Evolutionary conservation across 192 early-diverging fungal genomes (phyloP).

Genomic region (Geranomyces michiganensis): DNA sequence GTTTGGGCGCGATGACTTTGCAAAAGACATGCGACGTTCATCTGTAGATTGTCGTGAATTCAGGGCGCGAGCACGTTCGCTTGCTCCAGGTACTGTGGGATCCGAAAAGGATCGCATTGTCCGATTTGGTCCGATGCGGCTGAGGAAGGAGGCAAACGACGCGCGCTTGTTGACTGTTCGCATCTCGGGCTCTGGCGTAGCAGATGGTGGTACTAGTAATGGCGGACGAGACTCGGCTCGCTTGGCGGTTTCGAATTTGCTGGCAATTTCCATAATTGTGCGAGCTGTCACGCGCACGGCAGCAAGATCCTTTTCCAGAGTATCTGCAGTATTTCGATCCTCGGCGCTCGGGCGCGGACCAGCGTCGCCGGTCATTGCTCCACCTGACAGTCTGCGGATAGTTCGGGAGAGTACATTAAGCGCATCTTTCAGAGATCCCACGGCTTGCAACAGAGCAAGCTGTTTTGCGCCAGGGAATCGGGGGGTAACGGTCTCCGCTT

Average conservation of each 20-base stretch:
- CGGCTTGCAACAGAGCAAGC: conserved; percentile 29
- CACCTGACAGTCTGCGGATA: conserved; percentile 13
- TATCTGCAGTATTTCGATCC: background rate
- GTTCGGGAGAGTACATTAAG: conserved; percentile 13
- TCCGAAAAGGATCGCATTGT: conserved; percentile 15
- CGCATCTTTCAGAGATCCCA: conserved; percentile 24
- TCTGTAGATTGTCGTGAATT: background rate
- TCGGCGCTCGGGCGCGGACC: background rate
- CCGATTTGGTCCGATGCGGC: conserved; percentile 5
- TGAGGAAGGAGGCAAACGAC: conserved; percentile 15
- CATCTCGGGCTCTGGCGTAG: no score
- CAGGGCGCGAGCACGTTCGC: background rate
- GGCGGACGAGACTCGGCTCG: background rate
- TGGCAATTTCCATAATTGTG: conserved; percentile 13
- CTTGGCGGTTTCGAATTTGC: conserved; percentile 9
- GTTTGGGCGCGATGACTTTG: conserved; percentile 1
- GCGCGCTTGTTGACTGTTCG: conserved; percentile 20
- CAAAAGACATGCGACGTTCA: background rate
- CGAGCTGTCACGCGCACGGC: conserved; percentile 4
- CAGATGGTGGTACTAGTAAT: background rate
- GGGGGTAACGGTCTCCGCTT: background rate
- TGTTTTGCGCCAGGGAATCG: conserved; percentile 29
- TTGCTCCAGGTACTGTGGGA: background rate
- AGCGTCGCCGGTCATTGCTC: background rate
- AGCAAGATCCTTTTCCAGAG: conserved; percentile 16